Evolutionary conservation across 345 rosid species (phyloP), one percentile per base, ranked within the genome.

Genomic region (Adansonia digitata): DNA sequence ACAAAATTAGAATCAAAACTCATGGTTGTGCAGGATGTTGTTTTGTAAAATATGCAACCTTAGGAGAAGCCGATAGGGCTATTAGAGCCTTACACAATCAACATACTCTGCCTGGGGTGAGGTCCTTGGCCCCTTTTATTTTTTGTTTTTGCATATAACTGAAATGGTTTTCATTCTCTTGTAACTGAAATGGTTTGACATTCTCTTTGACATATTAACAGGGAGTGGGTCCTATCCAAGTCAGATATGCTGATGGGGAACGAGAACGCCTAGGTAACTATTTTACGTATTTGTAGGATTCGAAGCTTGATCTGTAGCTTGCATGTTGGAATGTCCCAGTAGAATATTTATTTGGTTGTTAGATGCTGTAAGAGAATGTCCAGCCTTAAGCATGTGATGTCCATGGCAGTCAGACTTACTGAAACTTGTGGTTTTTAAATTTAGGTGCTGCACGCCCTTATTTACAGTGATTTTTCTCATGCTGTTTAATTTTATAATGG

Each of bases 161-260:
- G n/a, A 63, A 69, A 75, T 77, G 34, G 64, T 42, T 63, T 37
- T 48, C 49, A 65, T 29, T 34, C 24, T 43, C 69, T 9, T 39
- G 15, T 13, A 46, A 37, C n/a, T 70, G 49, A 57, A 71, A 77
- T 77, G 18, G 57, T 75, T 75, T 74, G 74, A 73, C 46, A 37
- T 64, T 63, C 24, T 57, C 26, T 20, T 66, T 55, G 59, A 45
- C 84, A 62, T 77, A 56, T 77, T 86, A 61, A 69, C 90, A 95
- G 99, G 99, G 97, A 79, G 74, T 79, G 74, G 97, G 93, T 74
- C 99, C 96, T 73, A 91, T 95, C 73, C 99, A 93, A 88, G 99
- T 95, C 81, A 89, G 98, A 79, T 95, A 91, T 79, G 99, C 99
- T 79, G 99, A 95, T 78, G 99, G 99, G 62, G 99, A 95, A 84